Percentiles rank a stretch among this genome's conserved stretches.
Evolutionary conservation across 225 moss, liverwort and hornwort genomes (phyloP).

Genomic region (Anthoceros angustus): DNA sequence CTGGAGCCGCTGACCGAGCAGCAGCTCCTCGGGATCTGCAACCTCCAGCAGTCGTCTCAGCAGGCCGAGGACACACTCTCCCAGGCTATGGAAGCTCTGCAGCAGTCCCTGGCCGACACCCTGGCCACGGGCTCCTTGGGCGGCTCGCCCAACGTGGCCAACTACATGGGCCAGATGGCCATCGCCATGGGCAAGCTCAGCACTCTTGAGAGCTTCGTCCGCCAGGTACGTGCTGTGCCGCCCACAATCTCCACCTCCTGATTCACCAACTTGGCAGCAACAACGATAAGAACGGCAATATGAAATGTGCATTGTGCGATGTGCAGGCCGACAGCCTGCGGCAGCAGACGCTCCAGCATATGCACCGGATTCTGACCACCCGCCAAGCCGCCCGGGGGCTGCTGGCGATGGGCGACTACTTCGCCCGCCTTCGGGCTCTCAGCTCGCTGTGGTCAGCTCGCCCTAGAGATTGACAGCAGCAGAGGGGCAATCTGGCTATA

Average conservation of each 20-base stretch:
- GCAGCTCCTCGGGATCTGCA: conserved; percentile 68
- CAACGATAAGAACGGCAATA: not conserved
- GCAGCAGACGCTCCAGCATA: conserved; percentile 93
- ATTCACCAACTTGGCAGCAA: not conserved
- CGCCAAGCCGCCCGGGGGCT: conserved; percentile 97
- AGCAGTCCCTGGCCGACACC: conserved; percentile 81
- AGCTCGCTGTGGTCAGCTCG: conserved; percentile 99
- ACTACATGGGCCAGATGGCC: conserved; percentile 99
- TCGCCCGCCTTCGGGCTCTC: conserved; percentile 85
- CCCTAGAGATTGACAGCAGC: conserved; percentile 54
- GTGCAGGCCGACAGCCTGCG: conserved; percentile 83
- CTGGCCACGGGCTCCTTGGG: conserved; percentile 81
- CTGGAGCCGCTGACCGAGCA: conserved; percentile 97
- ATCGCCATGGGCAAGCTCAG: conserved; percentile 96
- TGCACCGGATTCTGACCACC: conserved; percentile 91
- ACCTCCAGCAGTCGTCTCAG: conserved; percentile 80
- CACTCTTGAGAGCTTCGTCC: conserved; percentile 79
- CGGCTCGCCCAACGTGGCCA: conserved; percentile 78
- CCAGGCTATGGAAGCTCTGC: conserved; percentile 90
- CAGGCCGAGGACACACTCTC: conserved; percentile 94
- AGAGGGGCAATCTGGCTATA: too few relatives aligned
- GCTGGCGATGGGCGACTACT: conserved; percentile 99
- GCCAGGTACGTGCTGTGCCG: conserved; percentile 36
- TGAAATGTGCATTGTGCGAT: not conserved
- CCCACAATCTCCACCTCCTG: not conserved